phyloP scores from a whole-genome alignment of 768 basidiomycete genomes.

The Clitopilus hobsonii region DNA sequence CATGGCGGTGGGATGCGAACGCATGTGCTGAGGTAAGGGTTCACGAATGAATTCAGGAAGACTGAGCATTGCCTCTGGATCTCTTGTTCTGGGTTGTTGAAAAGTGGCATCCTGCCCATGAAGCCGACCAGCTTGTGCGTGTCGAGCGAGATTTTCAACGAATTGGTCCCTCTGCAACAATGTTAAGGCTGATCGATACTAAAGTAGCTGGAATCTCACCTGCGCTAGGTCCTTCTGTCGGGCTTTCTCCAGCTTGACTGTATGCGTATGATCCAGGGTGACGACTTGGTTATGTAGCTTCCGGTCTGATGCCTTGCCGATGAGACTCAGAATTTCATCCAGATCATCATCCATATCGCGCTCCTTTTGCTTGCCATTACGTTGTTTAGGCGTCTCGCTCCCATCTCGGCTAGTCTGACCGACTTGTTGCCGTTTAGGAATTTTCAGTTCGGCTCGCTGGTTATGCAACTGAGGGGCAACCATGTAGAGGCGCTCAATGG shows the following conservation, averaged over 20 bases:
- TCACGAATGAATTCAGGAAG: constrained; percentile 65
- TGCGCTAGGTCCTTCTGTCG: constrained; percentile 57
- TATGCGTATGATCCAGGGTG: constrained; percentile 56
- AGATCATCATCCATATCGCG: constrained; percentile 52
- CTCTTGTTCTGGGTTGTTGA: constrained; percentile 34
- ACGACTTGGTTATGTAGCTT: constrained; percentile 69
- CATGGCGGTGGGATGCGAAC: constrained; percentile 45
- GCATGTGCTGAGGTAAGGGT: constrained; percentile 34
- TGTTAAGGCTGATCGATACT: constrained; percentile 5
- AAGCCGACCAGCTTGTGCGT: constrained; percentile 70
- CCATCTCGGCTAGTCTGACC: constrained; percentile 59
- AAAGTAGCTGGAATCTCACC: constrained; percentile 31
- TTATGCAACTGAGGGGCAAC: constrained; percentile 87
- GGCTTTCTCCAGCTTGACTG: constrained; percentile 48
- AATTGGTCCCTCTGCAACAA: constrained; percentile 61
- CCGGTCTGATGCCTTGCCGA: constrained; percentile 68
- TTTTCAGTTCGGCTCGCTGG: constrained; percentile 88
- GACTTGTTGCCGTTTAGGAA: constrained; percentile 64
- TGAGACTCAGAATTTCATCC: constrained; percentile 64
- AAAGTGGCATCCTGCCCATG: constrained; percentile 76
- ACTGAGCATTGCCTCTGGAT: constrained; percentile 49
- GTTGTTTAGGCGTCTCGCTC: constrained; percentile 12
- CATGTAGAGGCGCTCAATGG: constrained; percentile 85
- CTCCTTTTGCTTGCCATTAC: constrained; percentile 40
- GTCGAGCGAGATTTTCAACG: constrained; percentile 66